Percentiles rank a stretch among this genome's conserved stretches.
phyloP scores from a whole-genome alignment of 768 basidiomycete genomes.

The Mycena pura region DNA sequence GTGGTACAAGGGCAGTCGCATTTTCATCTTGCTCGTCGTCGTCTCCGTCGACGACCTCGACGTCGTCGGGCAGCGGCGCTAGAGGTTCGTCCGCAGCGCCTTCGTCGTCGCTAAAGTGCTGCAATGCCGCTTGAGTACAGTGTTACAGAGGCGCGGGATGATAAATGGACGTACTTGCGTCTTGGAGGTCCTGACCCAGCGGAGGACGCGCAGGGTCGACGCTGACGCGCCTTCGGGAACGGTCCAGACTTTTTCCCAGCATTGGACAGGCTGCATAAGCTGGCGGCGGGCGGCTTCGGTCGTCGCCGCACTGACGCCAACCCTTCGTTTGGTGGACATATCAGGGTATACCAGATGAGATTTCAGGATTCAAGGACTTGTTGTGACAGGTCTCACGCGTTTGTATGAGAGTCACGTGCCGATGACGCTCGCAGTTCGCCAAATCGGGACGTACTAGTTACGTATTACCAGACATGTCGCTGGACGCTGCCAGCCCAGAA shows the following conservation, averaged over 20 bases:
- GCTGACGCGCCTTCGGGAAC: slow-evolving; percentile 60
- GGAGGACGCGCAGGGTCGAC: slow-evolving; percentile 69
- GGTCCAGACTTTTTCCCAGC: slow-evolving; percentile 84
- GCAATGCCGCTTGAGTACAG: neutral
- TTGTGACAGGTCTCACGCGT: too few species aligned
- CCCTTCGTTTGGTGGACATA: slow-evolving; percentile 79
- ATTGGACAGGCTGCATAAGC: slow-evolving; percentile 88
- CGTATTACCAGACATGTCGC: too few species aligned
- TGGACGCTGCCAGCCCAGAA: neutral
- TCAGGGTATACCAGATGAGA: too few species aligned
- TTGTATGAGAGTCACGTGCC: too few species aligned
- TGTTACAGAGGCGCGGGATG: neutral
- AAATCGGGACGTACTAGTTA: too few species aligned
- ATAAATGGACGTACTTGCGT: slow-evolving; percentile 60
- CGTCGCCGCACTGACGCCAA: slow-evolving; percentile 77
- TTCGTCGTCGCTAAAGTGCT: slow-evolving; percentile 93
- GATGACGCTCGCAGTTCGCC: too few species aligned
- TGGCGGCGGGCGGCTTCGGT: slow-evolving; percentile 84
- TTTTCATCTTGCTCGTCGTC: slow-evolving; percentile 69
- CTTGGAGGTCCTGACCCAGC: slow-evolving; percentile 85
- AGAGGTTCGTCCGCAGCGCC: slow-evolving; percentile 80
- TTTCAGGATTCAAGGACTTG: too few species aligned
- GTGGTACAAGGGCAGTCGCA: slow-evolving; percentile 46
- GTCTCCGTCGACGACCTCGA: slow-evolving; percentile 75
- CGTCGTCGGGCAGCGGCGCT: slow-evolving; percentile 79